A percentile compares a stretch with the other conserved stretches of the same genome.
These are phyloP conservation scores for Rhizopogon vesiculosus DNA, from an alignment of 768 basidiomycete genomes.

Conservation along the genomic window DNA sequence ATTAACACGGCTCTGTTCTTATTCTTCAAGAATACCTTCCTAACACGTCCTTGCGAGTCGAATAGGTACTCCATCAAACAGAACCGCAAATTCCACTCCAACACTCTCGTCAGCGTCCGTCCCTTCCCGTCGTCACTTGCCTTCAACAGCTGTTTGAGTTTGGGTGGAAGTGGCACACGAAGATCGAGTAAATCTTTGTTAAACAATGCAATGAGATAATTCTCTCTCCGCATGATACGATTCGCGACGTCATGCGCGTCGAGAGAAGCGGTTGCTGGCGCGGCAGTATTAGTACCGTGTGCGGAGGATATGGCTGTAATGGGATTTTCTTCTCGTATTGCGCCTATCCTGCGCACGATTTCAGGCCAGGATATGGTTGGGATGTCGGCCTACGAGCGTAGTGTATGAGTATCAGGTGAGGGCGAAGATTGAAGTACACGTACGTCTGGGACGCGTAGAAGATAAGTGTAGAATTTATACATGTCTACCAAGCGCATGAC, in stretches of 20 bases:
- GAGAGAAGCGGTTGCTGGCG: slow-evolving; percentile 76
- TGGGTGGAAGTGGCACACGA: slow-evolving; percentile 68
- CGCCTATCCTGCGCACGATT: slow-evolving; percentile 83
- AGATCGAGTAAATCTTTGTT: slow-evolving; percentile 95
- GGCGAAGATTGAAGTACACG: slow-evolving; percentile 16
- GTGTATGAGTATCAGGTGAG: slow-evolving; percentile 4
- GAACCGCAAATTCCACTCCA: slow-evolving; percentile 97
- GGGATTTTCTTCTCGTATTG: slow-evolving; percentile 91
- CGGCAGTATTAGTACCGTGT: slow-evolving; percentile 42
- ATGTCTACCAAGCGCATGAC: slow-evolving; percentile 83
- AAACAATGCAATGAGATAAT: slow-evolving; percentile 96
- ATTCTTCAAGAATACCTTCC: slow-evolving; percentile 87
- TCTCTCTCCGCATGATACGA: slow-evolving; percentile 96
- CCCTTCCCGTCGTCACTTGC: slow-evolving; percentile 57
- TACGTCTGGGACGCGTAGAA: slow-evolving; percentile 94
- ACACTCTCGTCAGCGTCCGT: slow-evolving; percentile 76
- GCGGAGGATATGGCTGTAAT: slow-evolving; percentile 80
- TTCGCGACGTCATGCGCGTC: slow-evolving; percentile 99
- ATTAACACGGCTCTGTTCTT: slow-evolving; percentile 75
- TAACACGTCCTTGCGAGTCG: slow-evolving; percentile 82
- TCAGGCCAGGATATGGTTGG: slow-evolving; percentile 97
- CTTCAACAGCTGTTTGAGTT: slow-evolving; percentile 48
- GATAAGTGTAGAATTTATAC: slow-evolving; percentile 93
- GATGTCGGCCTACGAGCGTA: slow-evolving; percentile 75
- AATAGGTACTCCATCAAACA: slow-evolving; percentile 96